Conservation (phyloP, 2,329 filamentous ascomycete genomes). For the Trichoderma polysporum region DNA sequence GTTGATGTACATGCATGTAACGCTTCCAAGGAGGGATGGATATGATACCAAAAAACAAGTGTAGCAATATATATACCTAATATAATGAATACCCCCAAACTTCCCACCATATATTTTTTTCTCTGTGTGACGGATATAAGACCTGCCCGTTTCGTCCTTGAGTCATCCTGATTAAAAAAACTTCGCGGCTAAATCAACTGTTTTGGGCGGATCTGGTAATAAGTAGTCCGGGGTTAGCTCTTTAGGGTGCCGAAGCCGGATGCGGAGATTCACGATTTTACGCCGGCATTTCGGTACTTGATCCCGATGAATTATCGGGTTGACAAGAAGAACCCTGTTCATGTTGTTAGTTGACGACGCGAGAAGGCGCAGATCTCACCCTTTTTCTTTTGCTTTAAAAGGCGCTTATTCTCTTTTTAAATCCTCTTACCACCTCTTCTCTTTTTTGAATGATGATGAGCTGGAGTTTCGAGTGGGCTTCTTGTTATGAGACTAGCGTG, state of each 20-base stretch:
- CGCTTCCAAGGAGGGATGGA: background rate
- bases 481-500: background rate
- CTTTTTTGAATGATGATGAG: background rate
- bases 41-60: conserved; percentile 21
- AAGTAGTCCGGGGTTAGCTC: background rate
- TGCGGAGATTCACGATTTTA: background rate
- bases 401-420: background rate
- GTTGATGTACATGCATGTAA: background rate
- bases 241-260: conserved; percentile 12
- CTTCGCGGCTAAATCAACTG: background rate
- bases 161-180: background rate
- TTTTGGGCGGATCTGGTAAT: background rate
- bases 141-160: background rate
- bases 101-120: background rate
- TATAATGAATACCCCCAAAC: conserved; percentile 8
- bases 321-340: background rate
- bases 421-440: background rate
- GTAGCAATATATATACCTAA: conserved; percentile 16
- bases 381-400: background rate
- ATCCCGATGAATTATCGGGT: conserved; percentile 7
- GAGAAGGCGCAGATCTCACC: background rate
- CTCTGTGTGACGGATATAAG: too few species aligned
- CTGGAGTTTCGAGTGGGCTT: background rate
- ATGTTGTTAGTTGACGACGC: background rate
- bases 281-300: background rate